These are phyloP conservation scores for Tulasnella calospora DNA, from an alignment of 768 basidiomycete species.

Conservation along the genomic window DNA sequence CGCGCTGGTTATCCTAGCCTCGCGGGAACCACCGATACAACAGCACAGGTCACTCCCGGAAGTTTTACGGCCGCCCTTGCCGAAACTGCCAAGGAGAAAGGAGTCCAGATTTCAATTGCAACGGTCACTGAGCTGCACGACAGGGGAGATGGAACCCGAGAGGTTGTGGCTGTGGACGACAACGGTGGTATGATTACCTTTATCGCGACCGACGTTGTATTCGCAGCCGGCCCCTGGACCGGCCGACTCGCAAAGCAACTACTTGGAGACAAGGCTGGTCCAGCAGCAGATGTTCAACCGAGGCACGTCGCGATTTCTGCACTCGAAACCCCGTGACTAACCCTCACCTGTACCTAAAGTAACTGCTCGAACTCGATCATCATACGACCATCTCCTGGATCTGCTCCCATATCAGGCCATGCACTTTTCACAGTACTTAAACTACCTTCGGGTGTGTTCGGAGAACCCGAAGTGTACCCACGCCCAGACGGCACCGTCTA, in stretches of 20 bases:
- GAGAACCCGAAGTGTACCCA: conserved; percentile 43
- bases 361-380: conserved; percentile 30
- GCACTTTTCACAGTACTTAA: conserved; percentile 42
- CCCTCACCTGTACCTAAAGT: neutral
- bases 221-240: conserved; percentile 47
- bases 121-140: conserved; percentile 25
- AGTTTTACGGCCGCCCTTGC: conserved; percentile 30
- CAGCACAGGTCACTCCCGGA: conserved; percentile 32
- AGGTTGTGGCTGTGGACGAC: conserved; percentile 8
- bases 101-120: conserved; percentile 29
- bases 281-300: conserved; percentile 24
- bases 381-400: conserved; percentile 16
- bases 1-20: neutral
- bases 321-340: neutral
- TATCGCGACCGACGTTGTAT: conserved; percentile 36
- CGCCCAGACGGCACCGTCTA: conserved; percentile 35
- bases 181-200: conserved; percentile 6
- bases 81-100: conserved; percentile 24
- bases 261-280: conserved; percentile 30
- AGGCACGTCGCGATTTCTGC: neutral
- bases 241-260: conserved; percentile 36
- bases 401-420: conserved; percentile 33
- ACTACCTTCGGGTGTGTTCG: conserved; percentile 33
- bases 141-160: conserved; percentile 13
- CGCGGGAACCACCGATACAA: conserved; percentile 28